A percentile compares a stretch with the other conserved stretches of the same genome.
phyloP scores from a whole-genome alignment of 306 rosid genomes.

The Ochetophila trinervis region DNA sequence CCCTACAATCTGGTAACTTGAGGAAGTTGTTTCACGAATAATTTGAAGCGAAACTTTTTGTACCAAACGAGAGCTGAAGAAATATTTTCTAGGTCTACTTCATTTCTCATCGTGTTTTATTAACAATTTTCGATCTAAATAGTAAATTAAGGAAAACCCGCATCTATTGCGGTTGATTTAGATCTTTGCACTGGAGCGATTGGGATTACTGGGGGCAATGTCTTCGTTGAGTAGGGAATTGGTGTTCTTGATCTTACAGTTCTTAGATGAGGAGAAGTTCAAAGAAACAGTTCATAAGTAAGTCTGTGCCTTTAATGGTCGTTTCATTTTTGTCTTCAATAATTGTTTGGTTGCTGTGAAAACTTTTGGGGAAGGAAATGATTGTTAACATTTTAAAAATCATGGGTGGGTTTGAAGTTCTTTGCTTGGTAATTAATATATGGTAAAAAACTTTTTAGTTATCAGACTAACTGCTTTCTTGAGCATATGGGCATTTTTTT shows the following conservation, averaged over 20 bases:
- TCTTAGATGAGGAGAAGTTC: constrained; percentile 46
- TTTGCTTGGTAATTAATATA: neutral
- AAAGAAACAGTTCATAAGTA: constrained; percentile 46
- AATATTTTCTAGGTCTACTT: constrained; percentile 5
- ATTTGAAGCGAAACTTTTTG: constrained; percentile 16
- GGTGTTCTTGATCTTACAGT: constrained; percentile 45
- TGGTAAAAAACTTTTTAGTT: neutral
- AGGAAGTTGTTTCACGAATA: neutral
- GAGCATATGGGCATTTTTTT: no score
- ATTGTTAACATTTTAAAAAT: neutral
- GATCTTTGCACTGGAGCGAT: constrained; percentile 47
- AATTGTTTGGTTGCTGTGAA: constrained; percentile 1
- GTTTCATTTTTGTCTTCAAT: constrained; percentile 4
- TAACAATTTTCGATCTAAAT: constrained; percentile 7
- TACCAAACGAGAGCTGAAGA: constrained; percentile 16
- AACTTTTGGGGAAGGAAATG: neutral
- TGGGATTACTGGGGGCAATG: constrained; percentile 45
- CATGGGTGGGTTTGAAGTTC: neutral
- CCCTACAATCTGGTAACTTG: constrained; percentile 3
- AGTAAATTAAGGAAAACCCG: constrained; percentile 17
- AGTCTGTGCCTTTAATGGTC: neutral
- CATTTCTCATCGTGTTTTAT: neutral
- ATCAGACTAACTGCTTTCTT: no score
- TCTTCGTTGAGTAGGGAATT: constrained; percentile 49
- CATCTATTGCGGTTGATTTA: constrained; percentile 13